A percentile compares a stretch with the other conserved stretches of the same genome.
phyloP scores from a whole-genome alignment of 2,329 filamentous ascomycete genomes.

The Neofusicoccum cordaticola region DNA sequence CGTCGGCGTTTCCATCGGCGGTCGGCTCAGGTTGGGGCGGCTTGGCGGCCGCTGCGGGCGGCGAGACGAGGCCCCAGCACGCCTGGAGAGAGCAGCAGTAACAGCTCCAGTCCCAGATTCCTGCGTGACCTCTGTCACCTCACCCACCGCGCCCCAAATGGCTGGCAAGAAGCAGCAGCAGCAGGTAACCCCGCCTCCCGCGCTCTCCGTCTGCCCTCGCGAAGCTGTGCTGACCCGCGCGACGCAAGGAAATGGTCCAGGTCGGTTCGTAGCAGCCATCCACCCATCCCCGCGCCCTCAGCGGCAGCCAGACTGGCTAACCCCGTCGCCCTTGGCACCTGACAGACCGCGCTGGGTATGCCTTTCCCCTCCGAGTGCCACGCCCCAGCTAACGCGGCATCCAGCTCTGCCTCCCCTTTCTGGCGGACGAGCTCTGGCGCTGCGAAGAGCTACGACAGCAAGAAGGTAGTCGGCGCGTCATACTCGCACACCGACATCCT shows the following conservation, averaged over 20 bases:
- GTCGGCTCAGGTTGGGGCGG: background rate
- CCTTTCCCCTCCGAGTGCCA: background rate
- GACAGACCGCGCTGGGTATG: slow-evolving; percentile 25
- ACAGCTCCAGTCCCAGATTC: slow-evolving; percentile 13
- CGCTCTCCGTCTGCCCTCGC: slow-evolving; percentile 21
- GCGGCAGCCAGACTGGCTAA: slow-evolving; percentile 38
- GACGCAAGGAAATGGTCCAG: slow-evolving; percentile 91
- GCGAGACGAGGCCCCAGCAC: background rate
- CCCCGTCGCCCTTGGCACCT: slow-evolving; percentile 20
- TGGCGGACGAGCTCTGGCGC: slow-evolving; percentile 63
- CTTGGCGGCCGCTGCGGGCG: background rate
- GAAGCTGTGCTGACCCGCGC: slow-evolving; percentile 20
- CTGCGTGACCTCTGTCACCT: slow-evolving; percentile 12
- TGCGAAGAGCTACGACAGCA: slow-evolving; percentile 49
- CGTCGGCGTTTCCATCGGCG: background rate
- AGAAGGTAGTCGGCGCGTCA: slow-evolving; percentile 82
- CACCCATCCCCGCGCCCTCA: slow-evolving; percentile 21
- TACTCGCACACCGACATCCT: slow-evolving; percentile 96
- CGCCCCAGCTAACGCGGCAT: background rate
- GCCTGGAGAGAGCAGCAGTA: slow-evolving; percentile 3
- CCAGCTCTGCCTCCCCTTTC: slow-evolving; percentile 82
- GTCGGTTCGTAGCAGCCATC: slow-evolving; percentile 71
- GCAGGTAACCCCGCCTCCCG: slow-evolving; percentile 31
- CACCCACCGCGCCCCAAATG: slow-evolving; percentile 30
- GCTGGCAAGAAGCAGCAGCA: slow-evolving; percentile 48